A percentile compares a stretch with the other conserved stretches of the same genome.
Evolutionary conservation across 306 rosid species (phyloP).

Genomic region (Prunus kanzakura): DNA sequence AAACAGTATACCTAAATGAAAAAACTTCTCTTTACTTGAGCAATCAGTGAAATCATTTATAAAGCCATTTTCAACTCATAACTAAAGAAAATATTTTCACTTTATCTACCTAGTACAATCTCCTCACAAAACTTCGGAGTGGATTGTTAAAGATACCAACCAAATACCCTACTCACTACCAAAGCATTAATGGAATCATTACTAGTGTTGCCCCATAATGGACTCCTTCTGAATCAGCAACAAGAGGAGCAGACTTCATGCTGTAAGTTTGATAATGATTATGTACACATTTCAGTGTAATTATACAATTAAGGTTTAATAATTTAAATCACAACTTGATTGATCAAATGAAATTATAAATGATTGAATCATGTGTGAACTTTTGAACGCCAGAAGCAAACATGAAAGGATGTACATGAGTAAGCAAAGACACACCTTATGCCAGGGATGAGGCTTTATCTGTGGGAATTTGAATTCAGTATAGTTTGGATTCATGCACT

Average conservation of each 20-base stretch:
- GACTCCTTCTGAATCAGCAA: background rate
- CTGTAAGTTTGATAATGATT: background rate
- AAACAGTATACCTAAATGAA: background rate
- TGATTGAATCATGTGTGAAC: background rate
- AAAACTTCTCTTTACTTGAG: background rate
- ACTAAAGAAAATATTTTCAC: background rate
- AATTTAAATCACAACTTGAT: background rate
- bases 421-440: slow-evolving; percentile 53
- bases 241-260: background rate
- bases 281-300: background rate
- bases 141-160: background rate
- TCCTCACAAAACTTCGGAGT: background rate
- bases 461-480: slow-evolving; percentile 97
- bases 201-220: background rate
- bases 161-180: background rate
- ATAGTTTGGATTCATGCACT: slow-evolving; percentile 99
- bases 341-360: background rate
- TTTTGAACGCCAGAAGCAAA: background rate
- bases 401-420: background rate
- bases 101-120: background rate
- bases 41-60: background rate
- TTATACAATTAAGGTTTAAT: background rate
- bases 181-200: background rate
- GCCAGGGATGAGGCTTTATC: slow-evolving; percentile 99
- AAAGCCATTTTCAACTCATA: background rate